Percentiles rank a stretch among this genome's conserved stretches.
phyloP scores from a whole-genome alignment of 805 yeast species.

The Kluyveromyces wickerhamii region DNA sequence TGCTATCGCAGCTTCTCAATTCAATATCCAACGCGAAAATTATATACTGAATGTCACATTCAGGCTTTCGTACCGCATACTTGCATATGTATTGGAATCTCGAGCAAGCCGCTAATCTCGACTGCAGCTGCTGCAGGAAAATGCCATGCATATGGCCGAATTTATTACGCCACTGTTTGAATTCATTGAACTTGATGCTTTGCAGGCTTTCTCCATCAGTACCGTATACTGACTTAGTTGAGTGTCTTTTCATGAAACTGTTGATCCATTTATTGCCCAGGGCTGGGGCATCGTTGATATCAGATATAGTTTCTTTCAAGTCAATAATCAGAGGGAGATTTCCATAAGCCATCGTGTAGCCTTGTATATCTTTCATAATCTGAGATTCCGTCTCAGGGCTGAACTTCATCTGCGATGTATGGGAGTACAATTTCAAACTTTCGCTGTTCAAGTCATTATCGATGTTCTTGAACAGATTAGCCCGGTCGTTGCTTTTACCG shows the following conservation, averaged over 20 bases:
- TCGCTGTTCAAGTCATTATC: too few species aligned
- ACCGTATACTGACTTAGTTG: slow-evolving; percentile 17
- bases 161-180: slow-evolving; percentile 14
- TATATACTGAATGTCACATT: neutral
- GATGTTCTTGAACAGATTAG: too few species aligned
- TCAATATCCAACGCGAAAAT: slow-evolving; percentile 1
- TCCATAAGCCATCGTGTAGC: slow-evolving; percentile 15
- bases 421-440: slow-evolving; percentile 9
- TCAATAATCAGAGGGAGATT: slow-evolving; percentile 15
- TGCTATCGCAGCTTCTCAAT: too few species aligned
- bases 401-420: slow-evolving; percentile 22
- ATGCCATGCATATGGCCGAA: slow-evolving; percentile 17
- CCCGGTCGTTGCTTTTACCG: too few species aligned
- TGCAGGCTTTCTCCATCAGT: slow-evolving; percentile 3
- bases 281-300: neutral
- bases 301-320: slow-evolving; percentile 10
- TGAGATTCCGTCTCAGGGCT: slow-evolving; percentile 15
- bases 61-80: neutral
- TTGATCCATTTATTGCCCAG: slow-evolving; percentile 22
- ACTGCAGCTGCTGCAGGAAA: slow-evolving; percentile 14
- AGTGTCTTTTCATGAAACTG: slow-evolving; percentile 19
- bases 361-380: slow-evolving; percentile 12
- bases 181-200: slow-evolving; percentile 11
- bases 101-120: slow-evolving; percentile 6
- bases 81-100: slow-evolving; percentile 3